phyloP scores from a whole-genome alignment of 1,139 yeast genomes.

The Hyphopichia khmerensis region DNA sequence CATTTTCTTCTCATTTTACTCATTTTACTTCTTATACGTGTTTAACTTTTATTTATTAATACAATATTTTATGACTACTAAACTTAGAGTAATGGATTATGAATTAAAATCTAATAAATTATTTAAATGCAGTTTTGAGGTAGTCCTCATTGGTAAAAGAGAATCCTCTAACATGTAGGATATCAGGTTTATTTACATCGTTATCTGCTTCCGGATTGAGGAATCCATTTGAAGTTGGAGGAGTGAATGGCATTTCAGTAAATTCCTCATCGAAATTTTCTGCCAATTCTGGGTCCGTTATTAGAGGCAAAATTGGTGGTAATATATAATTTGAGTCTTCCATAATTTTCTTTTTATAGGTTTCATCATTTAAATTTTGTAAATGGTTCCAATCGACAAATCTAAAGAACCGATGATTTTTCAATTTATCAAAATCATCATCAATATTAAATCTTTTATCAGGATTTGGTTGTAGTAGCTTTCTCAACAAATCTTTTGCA shows the following conservation, averaged over 20 bases:
- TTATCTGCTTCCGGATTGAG: background rate
- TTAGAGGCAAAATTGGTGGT: constrained; percentile 86
- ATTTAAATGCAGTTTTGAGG: constrained; percentile 12
- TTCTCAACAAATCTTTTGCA: constrained; percentile 77
- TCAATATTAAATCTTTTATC: constrained; percentile 66
- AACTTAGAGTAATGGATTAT: too few relatives aligned
- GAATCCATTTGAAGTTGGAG: constrained; percentile 21
- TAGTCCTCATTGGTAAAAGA: constrained; percentile 44
- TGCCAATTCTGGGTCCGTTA: constrained; percentile 83
- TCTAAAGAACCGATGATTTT: constrained; percentile 77
- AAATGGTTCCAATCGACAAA: constrained; percentile 74
- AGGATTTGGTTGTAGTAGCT: constrained; percentile 73
- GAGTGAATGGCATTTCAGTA: constrained; percentile 67
- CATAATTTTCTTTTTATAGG: constrained; percentile 2
- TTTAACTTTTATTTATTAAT: background rate
- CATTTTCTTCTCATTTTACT: too few relatives aligned
- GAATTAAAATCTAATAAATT: background rate
- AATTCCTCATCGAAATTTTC: constrained; percentile 90
- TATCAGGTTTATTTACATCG: constrained; percentile 18
- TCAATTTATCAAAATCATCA: constrained; percentile 47
- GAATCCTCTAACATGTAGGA: constrained; percentile 43
- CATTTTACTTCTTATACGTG: constrained; percentile 20
- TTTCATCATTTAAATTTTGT: constrained; percentile 29
- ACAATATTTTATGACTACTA: too few relatives aligned
- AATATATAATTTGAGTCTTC: constrained; percentile 13